Conservation (phyloP, 768 basidiomycete species). For the Gelatoporia subvermispora region DNA sequence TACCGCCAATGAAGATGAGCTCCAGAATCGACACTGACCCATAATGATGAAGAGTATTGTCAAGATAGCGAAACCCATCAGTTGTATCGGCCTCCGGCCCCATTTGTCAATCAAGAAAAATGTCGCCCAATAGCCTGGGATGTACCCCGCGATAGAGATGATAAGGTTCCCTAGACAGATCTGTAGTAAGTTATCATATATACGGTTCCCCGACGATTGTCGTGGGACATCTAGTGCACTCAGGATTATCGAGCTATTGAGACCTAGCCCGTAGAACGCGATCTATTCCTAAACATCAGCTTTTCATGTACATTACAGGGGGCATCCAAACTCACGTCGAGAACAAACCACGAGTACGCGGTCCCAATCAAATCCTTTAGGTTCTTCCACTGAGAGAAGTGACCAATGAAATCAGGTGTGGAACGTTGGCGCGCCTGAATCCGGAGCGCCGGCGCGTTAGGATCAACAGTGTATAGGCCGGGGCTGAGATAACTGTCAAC, state of each 20-base stretch:
- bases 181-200: conserved; percentile 26
- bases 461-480: conserved; percentile 43
- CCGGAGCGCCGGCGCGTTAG: conserved; percentile 52
- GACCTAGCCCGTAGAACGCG: conserved; percentile 46
- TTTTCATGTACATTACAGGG: too few relatives aligned
- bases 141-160: conserved; percentile 32
- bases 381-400: conserved; percentile 77
- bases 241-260: conserved; percentile 42
- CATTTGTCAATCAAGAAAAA: conserved; percentile 33
- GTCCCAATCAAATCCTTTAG: conserved; percentile 79
- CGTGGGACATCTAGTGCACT: conserved; percentile 22
- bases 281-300: conserved; percentile 15
- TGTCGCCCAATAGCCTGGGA: conserved; percentile 35
- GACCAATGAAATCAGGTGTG: conserved; percentile 46
- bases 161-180: conserved; percentile 31
- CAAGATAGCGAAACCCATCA: conserved; percentile 33
- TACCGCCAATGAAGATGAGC: not conserved
- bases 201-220: conserved; percentile 1
- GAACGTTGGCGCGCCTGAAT: conserved; percentile 38
- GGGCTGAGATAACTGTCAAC: conserved; percentile 36
- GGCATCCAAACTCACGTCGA: conserved; percentile 50
- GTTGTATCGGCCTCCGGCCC: conserved; percentile 37
- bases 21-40: conserved; percentile 14
- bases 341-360: conserved; percentile 86
- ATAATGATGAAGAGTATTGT: conserved; percentile 29